These are phyloP conservation scores for Colletotrichum tabaci DNA, from an alignment of 2,329 filamentous ascomycete genomes.

Conservation along the genomic window DNA sequence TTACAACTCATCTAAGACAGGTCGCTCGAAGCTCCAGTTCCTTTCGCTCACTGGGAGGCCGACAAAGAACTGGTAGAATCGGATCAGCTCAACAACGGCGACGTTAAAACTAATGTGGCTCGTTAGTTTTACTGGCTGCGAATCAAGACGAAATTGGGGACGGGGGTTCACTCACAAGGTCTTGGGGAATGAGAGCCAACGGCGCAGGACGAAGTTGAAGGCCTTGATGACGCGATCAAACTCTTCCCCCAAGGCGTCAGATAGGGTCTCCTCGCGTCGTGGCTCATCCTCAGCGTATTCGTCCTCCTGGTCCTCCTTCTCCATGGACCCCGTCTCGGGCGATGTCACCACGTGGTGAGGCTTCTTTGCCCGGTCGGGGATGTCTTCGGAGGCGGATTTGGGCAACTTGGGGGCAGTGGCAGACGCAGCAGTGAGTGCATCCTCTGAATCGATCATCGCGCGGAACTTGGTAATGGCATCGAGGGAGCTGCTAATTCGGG, in stretches of 20 bases:
- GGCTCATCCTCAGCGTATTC: conserved; percentile 53
- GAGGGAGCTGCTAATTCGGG: conserved; percentile 86
- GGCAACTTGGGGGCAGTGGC: conserved; percentile 45
- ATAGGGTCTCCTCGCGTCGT: conserved; percentile 56
- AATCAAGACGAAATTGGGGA: background rate
- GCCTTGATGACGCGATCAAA: conserved; percentile 73
- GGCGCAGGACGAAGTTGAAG: conserved; percentile 75
- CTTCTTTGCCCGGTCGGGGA: conserved; percentile 58
- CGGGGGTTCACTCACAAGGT: conserved; percentile 73
- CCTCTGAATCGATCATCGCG: conserved; percentile 62
- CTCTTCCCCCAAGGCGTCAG: conserved; percentile 76
- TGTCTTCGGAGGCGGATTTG: conserved; percentile 38
- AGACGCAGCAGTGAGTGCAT: conserved; percentile 48
- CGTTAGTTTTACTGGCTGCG: conserved; percentile 1
- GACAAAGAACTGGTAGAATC: conserved; percentile 66
- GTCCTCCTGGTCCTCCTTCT: conserved; percentile 52
- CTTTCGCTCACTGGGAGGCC: conserved; percentile 67
- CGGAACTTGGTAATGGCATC: conserved; percentile 81
- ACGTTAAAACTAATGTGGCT: conserved; percentile 57
- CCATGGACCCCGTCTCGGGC: conserved; percentile 44
- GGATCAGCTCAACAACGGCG: conserved; percentile 59
- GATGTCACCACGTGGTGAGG: conserved; percentile 58
- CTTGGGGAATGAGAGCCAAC: conserved; percentile 79
- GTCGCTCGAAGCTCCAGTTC: conserved; percentile 62
- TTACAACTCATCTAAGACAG: conserved; percentile 65